Evolutionary conservation across 2,329 filamentous ascomycete genomes (phyloP), one percentile per base, ranked within the genome.

Genomic region (Aureobasidium melanogenum): DNA sequence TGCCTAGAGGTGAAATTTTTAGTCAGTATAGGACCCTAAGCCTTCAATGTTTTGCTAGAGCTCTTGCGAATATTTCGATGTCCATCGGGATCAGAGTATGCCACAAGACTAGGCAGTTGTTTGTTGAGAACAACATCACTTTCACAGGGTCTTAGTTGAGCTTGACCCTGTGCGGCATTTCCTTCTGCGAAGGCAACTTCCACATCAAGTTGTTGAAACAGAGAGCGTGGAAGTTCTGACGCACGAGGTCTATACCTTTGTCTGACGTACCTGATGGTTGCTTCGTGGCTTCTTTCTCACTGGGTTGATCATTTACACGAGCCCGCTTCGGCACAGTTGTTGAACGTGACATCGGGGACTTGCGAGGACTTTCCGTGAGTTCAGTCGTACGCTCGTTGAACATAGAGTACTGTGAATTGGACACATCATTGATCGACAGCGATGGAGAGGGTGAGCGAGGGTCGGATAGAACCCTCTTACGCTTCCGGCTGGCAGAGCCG

Each of bases 371-470:
- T 19, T 24, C 26, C 12, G 2, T 34, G 2, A 14, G 14, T 6
- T 41, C 8, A 26, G 51, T 38, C 51, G 4, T 7, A 15, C 15
- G 48, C 26, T 56, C 54, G 52, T 44, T 60, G 43, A 62, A 61
- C n/a, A 54, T 44, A 10, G 63, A 62, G 43, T 66, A 59, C 24
- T 65, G 62, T 28, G 59, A 44, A 7, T 46, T 50, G 1, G 60
- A 62, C 4, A 56, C 43, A 34, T 62, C 62, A 36, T 62, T 36
- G n/a, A 51, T 32, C 24, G 47, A 52, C 19, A 60, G 38, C 14
- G 41, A 26, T 38, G 54, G 41, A 17, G 54, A 59, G 4, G 56
- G 34, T 17, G 56, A 50, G 44, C 32, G 56, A 5, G 34, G 28
- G 19, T 41, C n/a, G 15, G 34, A 4, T 24, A 24, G 7, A 7